Base-by-base conservation (phyloP, 2,329 filamentous ascomycete genomes). In the Trichoderma atrobrunneum region DNA sequence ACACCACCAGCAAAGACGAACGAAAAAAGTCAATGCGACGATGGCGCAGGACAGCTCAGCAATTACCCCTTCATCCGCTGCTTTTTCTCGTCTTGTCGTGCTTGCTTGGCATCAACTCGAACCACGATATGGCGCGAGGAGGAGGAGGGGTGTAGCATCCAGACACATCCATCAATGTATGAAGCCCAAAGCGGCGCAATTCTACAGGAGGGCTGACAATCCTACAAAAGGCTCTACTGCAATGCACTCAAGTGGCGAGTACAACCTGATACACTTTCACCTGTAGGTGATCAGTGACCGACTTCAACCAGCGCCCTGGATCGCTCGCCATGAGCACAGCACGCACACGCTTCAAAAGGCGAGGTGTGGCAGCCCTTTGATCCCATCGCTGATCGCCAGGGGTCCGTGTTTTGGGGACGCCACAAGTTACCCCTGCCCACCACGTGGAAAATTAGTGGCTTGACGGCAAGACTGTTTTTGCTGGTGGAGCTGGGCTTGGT, bases 301-400 rank as follows among this genome's bases (percentile, higher is more conserved):
- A 14, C 48, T 54, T 54, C 36, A 63, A 26, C 63, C 51, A 39
- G 63, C 63, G 64, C 56, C 66, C 56, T 61, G 36, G 66, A 69
- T 69, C 66, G 60, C 60, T 36, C 7, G 30, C 32, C 43, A 60
- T n/a, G 8, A n/a, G 43, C n/a, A 39, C 16, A 16, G 32, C 34
- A 36, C 32, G 14, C 34, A 36, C 34, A 36, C 34, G 36, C 34
- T 30, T 57, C 26, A 26, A 36, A 60, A 39, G 21, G 32, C 34
- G 62, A 67, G 56, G 70, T 68, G 70, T 72, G 70, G 39, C 70
- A 72, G 61, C 70, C 57, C 28, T 30, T 32, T 34, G 28, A 60
- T n/a, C 57, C 32, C 70, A 72, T 66, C 36, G 63, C 62, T 65
- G 70, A 72, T 72, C 71, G 71, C 71, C 71, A 72, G 71, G 71